Conservation (phyloP, 2,329 filamentous ascomycete species). For the Hypoxylon sp. region DNA sequence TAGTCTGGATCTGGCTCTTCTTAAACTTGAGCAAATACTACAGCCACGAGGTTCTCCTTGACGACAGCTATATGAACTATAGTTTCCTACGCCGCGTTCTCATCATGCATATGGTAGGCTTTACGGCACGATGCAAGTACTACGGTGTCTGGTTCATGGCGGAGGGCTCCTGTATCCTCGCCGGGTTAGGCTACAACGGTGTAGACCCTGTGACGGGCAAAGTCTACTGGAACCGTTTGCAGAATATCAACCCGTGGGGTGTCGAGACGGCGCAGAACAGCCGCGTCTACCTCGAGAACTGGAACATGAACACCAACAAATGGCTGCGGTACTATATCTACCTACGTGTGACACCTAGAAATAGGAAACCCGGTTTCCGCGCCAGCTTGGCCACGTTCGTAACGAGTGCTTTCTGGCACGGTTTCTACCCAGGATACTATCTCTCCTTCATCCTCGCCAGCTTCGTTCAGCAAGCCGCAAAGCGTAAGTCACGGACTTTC, state of each 20-base stretch:
- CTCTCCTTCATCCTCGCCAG: constrained; percentile 89
- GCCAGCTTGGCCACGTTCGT: constrained; percentile 94
- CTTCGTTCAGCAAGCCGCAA: constrained; percentile 92
- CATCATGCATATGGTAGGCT: constrained; percentile 85
- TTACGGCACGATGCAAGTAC: constrained; percentile 90
- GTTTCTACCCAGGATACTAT: constrained; percentile 98
- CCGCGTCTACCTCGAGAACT: constrained; percentile 89
- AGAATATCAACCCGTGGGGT: constrained; percentile 88
- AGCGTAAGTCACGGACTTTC: constrained; percentile 74
- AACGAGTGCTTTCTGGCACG: constrained; percentile 97
- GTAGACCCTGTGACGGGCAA: constrained; percentile 87
- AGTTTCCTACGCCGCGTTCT: constrained; percentile 81
- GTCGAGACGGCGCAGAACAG: constrained; percentile 95
- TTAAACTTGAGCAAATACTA: constrained; percentile 80
- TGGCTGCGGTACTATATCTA: constrained; percentile 98
- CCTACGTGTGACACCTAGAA: constrained; percentile 91
- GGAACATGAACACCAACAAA: constrained; percentile 99
- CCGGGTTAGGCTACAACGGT: constrained; percentile 94
- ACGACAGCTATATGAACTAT: constrained; percentile 76
- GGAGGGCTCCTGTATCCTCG: constrained; percentile 93
- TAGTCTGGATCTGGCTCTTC: constrained; percentile 85
- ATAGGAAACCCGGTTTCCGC: constrained; percentile 95
- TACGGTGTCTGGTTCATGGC: constrained; percentile 96
- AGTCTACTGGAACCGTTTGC: constrained; percentile 87
- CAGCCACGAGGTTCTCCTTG: constrained; percentile 73